Evolutionary conservation across 108 stramenopile species (phyloP).

Genomic region (Conticribra guillardii): DNA sequence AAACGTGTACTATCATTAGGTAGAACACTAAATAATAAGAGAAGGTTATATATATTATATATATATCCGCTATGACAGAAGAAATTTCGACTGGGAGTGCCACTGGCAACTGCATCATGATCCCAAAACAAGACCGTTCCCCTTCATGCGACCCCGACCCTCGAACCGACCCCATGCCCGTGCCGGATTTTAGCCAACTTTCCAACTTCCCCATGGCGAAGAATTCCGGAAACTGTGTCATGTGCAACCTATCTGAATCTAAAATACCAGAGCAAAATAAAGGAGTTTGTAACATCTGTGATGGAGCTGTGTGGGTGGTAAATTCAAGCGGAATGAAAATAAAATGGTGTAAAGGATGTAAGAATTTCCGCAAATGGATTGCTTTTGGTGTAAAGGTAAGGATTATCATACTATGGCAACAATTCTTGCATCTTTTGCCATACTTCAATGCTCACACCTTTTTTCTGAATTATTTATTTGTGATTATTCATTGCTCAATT

Average conservation of each 20-base stretch:
- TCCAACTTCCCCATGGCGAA: constrained; percentile 47
- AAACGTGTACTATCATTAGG: no score
- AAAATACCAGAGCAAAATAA: constrained; percentile 49
- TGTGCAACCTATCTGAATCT: constrained; percentile 46
- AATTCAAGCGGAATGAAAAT: constrained; percentile 40
- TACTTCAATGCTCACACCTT: no score
- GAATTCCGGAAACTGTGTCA: constrained; percentile 46
- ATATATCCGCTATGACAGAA: no score
- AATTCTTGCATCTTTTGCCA: no score
- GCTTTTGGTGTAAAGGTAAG: constrained; percentile 52
- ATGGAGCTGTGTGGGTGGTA: constrained; percentile 42
- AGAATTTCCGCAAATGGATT: constrained; percentile 51
- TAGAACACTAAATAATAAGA: no score
- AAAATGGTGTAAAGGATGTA: constrained; percentile 57
- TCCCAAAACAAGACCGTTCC: constrained; percentile 9
- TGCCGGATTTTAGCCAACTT: constrained; percentile 36
- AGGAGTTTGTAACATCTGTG: constrained; percentile 50
- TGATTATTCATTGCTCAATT: no score
- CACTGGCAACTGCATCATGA: constrained; percentile 3
- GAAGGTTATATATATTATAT: no score
- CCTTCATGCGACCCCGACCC: constrained; percentile 32
- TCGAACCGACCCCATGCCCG: constrained; percentile 11
- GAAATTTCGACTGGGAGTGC: constrained; percentile 31
- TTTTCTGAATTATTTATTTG: no score
- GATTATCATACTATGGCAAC: constrained; percentile 22